Base-by-base conservation (phyloP, 768 basidiomycete species). In the Calocera viscosa region DNA sequence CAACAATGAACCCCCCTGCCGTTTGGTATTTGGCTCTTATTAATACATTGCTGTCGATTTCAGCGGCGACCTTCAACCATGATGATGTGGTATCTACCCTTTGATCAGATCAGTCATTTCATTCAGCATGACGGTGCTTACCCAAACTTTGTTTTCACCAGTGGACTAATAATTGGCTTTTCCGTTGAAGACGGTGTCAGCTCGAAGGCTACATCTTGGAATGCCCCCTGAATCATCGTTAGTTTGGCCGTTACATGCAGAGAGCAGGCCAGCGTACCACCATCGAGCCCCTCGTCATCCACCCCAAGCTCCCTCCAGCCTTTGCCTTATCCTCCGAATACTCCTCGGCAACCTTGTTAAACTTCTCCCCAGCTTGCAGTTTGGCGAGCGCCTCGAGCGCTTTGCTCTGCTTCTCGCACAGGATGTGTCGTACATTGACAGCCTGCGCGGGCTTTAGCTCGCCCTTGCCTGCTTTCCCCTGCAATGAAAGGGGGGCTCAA, bases 311-410 rank as follows among this genome's bases (percentile, higher is more conserved):
- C 34, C 91, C 91, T 34, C 91, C 91, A 73, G 85, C 91, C 82
- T 91, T 93, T 5, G 91, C 91, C 73, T 93, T 93, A 77, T 93
- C 91, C 75, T 91, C 90, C 0, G 91, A 92, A 70, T 90, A 92
- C 72, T 91, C 91, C 72, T 91, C 87, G 3, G 91, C 91, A 35
- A 91, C 88, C 75, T 91, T 93, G 77, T 91, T 88, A 73, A 93
- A 93, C 12, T 88, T 77, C 71, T 88, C 83, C 26, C 91, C 91
- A 70, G 89, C 89, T 83, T 91, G 83, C 64, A 92, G 84, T 75
- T 89, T 90, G 75, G 85, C 80, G 64, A 92, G 74, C 1, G 90
- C 90, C 73, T 92, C 91, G 47, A 80, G 80, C 1, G 86, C 89
- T 72, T 83, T 90, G 8, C 89, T 86, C 66, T 91, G 88, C 72